Percentiles rank a stretch among this genome's conserved stretches.
Conservation (phyloP, 140 eudicot genomes). For the Oenanthe javanica region DNA sequence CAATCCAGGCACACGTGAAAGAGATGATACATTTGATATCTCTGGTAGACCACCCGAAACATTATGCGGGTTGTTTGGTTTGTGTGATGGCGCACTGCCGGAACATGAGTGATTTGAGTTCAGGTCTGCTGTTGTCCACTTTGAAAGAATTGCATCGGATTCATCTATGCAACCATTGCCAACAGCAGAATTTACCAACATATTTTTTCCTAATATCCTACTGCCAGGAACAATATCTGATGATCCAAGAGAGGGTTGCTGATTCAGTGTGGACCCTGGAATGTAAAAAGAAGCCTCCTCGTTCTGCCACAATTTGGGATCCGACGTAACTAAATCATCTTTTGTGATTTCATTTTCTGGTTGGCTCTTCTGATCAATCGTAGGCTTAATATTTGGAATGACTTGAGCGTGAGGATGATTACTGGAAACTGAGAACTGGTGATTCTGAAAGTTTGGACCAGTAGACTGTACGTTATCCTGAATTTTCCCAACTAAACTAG, state of each 20-base stretch:
- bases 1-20: slow-evolving; percentile 19
- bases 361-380: slow-evolving; percentile 9
- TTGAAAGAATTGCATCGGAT: slow-evolving; percentile 23
- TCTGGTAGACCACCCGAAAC: not conserved
- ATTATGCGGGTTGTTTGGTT: not conserved
- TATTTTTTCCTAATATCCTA: slow-evolving; percentile 24
- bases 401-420: slow-evolving; percentile 12
- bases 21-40: slow-evolving; percentile 16
- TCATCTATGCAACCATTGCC: slow-evolving; percentile 11
- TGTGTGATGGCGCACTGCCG: not conserved
- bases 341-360: slow-evolving; percentile 14
- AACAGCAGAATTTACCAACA: slow-evolving; percentile 20
- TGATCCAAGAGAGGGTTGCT: slow-evolving; percentile 31
- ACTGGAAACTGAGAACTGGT: slow-evolving; percentile 1
- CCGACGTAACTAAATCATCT: slow-evolving; percentile 28
- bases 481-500: slow-evolving; percentile 21
- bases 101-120: slow-evolving; percentile 2
- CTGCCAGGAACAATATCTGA: slow-evolving; percentile 20
- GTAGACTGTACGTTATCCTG: slow-evolving; percentile 22
- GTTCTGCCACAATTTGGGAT: slow-evolving; percentile 28
- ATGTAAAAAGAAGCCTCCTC: slow-evolving; percentile 17
- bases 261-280: slow-evolving; percentile 13
- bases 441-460: slow-evolving; percentile 24
- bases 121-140: slow-evolving; percentile 7
- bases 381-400: not conserved